Evolutionary conservation across 768 basidiomycete species (phyloP).

Genomic region (Serendipita sp.): DNA sequence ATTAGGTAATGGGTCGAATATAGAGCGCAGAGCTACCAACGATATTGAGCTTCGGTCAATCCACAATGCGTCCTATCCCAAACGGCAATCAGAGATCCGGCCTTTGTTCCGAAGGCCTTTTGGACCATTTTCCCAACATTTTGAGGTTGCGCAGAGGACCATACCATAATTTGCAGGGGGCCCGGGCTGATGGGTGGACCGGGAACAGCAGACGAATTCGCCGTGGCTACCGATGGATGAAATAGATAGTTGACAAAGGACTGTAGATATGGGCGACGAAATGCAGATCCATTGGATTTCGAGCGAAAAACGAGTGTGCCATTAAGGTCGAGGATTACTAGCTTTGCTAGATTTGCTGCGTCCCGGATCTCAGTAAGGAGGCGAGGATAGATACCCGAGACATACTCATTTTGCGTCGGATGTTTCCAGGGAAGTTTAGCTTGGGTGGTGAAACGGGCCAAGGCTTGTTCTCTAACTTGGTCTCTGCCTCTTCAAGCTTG

Average conservation of each 20-base stretch:
- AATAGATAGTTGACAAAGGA: neutral
- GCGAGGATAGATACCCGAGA: neutral
- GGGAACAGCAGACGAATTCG: too few relatives aligned
- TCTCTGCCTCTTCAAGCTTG: neutral
- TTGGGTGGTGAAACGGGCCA: neutral
- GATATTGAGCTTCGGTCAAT: constrained; percentile 39
- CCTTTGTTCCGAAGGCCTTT: constrained; percentile 33
- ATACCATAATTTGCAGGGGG: constrained; percentile 44
- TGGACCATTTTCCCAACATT: constrained; percentile 63
- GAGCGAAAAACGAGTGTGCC: neutral
- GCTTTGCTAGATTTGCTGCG: neutral
- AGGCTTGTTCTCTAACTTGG: neutral
- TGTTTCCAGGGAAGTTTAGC: too few relatives aligned
- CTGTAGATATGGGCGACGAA: neutral
- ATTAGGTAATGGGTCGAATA: neutral
- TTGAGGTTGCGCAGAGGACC: constrained; percentile 75
- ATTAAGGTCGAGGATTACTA: neutral
- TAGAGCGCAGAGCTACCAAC: constrained; percentile 30
- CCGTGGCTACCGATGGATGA: neutral
- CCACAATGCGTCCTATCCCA: constrained; percentile 75
- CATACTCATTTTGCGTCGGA: neutral
- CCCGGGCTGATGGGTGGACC: too few relatives aligned
- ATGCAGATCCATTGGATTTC: neutral
- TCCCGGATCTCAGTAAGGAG: neutral
- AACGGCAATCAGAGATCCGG: constrained; percentile 33